These are phyloP conservation scores for Penicillium coprophilum DNA, from an alignment of 495 filamentous ascomycete genomes.

Conservation along the genomic window DNA sequence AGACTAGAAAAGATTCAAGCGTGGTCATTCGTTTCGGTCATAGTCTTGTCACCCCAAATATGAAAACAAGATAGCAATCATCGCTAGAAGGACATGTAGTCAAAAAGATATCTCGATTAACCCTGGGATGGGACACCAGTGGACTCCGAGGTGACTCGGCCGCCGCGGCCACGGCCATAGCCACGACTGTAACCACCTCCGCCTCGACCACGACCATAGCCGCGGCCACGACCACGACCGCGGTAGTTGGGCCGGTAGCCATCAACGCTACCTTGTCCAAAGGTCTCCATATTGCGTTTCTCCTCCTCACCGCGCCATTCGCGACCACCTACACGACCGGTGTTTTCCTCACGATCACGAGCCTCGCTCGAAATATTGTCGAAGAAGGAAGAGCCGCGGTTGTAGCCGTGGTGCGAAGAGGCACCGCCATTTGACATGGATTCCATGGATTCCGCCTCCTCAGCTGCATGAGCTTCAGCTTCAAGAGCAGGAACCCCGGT, in stretches of 20 bases:
- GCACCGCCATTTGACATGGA: conserved; percentile 32
- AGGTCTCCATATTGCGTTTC: conserved; percentile 95
- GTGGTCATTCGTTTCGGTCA: conserved; percentile 30
- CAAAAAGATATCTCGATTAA: conserved; percentile 21
- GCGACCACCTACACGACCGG: conserved; percentile 70
- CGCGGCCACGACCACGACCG: conserved; percentile 59
- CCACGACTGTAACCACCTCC: conserved; percentile 53
- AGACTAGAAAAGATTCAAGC: conserved; percentile 33
- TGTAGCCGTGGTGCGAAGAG: conserved; percentile 54
- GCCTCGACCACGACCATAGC: conserved; percentile 61
- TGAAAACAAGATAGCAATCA: conserved; percentile 22
- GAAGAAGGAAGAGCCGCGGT: conserved; percentile 85
- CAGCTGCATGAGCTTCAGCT: conserved; percentile 36
- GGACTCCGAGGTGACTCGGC: conserved; percentile 39
- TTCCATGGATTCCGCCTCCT: conserved; percentile 35
- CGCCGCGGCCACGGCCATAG: conserved; percentile 38
- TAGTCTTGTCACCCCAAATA: conserved; percentile 22
- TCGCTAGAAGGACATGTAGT: conserved; percentile 13
- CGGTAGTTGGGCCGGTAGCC: conserved; percentile 73
- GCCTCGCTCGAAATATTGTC: conserved; percentile 95
- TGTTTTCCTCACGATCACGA: conserved; percentile 80
- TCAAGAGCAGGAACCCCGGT: conserved; percentile 67
- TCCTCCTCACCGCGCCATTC: conserved; percentile 92
- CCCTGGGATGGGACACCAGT: conserved; percentile 45
- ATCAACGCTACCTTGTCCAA: conserved; percentile 97